A percentile compares a stretch with the other conserved stretches of the same genome.
phyloP scores from a whole-genome alignment of 176 grass and related monocot species.

The Poa pratensis region DNA sequence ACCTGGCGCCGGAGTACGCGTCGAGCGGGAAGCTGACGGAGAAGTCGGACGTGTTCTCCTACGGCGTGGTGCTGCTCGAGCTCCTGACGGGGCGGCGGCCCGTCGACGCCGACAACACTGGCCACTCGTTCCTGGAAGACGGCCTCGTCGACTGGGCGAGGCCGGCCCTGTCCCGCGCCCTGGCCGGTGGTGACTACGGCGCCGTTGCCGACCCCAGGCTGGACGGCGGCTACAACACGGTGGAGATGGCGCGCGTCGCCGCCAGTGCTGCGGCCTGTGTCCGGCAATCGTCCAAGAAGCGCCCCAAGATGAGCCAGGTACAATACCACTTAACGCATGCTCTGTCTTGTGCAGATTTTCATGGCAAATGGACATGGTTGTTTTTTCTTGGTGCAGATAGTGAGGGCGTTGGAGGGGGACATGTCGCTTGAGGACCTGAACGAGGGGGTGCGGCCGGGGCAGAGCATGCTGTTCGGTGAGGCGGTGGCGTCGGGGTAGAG shows the following conservation, averaged over 20 bases:
- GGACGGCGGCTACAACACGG: conserved; percentile 52
- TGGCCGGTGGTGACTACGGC: conserved; percentile 70
- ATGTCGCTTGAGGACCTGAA: conserved; percentile 73
- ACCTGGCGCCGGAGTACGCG: conserved; percentile 77
- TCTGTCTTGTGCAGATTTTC: background rate
- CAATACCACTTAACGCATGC: background rate
- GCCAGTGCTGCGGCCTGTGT: conserved; percentile 59
- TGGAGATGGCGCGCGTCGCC: conserved; percentile 69
- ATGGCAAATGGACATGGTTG: background rate
- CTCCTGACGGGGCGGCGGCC: conserved; percentile 69
- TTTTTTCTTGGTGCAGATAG: conserved; percentile 45
- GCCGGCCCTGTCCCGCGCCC: conserved; percentile 54
- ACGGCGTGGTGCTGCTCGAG: conserved; percentile 75
- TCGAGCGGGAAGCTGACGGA: conserved; percentile 79
- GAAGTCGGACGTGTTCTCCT: conserved; percentile 79
- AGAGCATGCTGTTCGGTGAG: conserved; percentile 62
- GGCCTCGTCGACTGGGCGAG: conserved; percentile 73
- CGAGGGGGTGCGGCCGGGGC: conserved; percentile 63
- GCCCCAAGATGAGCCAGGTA: conserved; percentile 83
- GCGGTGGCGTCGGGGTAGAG: conserved; percentile 23
- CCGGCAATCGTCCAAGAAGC: conserved; percentile 63
- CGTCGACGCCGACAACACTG: conserved; percentile 24
- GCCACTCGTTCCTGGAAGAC: conserved; percentile 52
- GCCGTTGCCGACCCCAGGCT: conserved; percentile 59
- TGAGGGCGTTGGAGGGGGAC: conserved; percentile 69